Conservation (phyloP, 2,329 filamentous ascomycete genomes). For the Fusarium praegraminearum region DNA sequence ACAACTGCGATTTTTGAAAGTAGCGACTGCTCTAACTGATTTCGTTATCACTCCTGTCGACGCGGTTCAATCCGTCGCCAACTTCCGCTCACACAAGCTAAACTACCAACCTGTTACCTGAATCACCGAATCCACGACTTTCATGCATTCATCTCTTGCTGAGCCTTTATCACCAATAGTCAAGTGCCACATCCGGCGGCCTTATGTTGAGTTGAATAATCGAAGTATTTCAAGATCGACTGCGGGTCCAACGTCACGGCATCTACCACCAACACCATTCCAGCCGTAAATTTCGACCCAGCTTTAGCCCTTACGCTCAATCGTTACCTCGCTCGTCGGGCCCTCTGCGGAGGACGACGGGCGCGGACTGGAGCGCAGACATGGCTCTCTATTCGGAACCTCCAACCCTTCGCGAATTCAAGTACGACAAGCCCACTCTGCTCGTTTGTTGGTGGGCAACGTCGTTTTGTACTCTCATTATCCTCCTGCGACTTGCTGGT, state of each 20-base stretch:
- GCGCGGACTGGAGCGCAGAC: slow-evolving; percentile 58
- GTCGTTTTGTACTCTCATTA: slow-evolving; percentile 83
- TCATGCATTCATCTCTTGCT: slow-evolving; percentile 45
- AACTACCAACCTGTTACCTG: slow-evolving; percentile 1
- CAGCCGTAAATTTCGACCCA: slow-evolving; percentile 20
- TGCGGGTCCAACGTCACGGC: slow-evolving; percentile 19
- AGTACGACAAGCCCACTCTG: slow-evolving; percentile 85
- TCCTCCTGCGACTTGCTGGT: slow-evolving; percentile 82
- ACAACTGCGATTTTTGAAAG: slow-evolving; percentile 20
- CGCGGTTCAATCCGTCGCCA: slow-evolving; percentile 1
- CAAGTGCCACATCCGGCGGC: slow-evolving; percentile 38
- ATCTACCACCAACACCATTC: slow-evolving; percentile 22
- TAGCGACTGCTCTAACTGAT: slow-evolving; percentile 9
- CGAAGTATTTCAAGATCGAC: slow-evolving; percentile 21
- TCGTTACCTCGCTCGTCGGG: slow-evolving; percentile 64
- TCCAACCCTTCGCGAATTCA: slow-evolving; percentile 60
- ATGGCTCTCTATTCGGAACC: slow-evolving; percentile 71
- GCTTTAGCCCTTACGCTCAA: slow-evolving; percentile 23
- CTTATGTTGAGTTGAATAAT: slow-evolving; percentile 43
- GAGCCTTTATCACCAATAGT: slow-evolving; percentile 27
- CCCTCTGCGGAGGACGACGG: slow-evolving; percentile 70
- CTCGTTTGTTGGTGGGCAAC: slow-evolving; percentile 98
- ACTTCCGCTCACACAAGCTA: slow-evolving; percentile 4
- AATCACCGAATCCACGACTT: slow-evolving; percentile 25
- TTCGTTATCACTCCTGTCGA: background rate